A percentile compares a stretch with the other conserved stretches of the same genome.
phyloP scores from a whole-genome alignment of 768 basidiomycete species.

The Termitomyces sp. region DNA sequence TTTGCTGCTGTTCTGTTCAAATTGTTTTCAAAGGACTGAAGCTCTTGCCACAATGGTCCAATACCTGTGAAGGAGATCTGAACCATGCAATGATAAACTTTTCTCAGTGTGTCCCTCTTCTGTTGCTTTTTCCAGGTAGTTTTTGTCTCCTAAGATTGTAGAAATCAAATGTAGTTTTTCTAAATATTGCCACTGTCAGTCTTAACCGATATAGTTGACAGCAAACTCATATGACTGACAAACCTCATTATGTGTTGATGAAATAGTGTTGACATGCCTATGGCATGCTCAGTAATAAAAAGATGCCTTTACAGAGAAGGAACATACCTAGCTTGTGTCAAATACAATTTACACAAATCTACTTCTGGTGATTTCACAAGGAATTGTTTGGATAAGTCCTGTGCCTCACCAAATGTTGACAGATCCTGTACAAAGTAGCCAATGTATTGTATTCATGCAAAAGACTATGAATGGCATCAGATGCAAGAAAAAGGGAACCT shows the following conservation, averaged over 20 bases:
- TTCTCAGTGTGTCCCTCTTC: conserved; percentile 88
- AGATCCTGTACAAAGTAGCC: conserved; percentile 66
- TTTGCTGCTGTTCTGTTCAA: conserved; percentile 89
- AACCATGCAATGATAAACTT: conserved; percentile 88
- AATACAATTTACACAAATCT: conserved; percentile 89
- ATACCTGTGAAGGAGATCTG: conserved; percentile 93
- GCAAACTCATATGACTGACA: conserved; percentile 92
- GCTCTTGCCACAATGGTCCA: conserved; percentile 89
- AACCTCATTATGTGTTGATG: conserved; percentile 68
- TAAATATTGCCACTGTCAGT: conserved; percentile 90
- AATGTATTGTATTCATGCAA: conserved; percentile 82
- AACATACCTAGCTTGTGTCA: conserved; percentile 85
- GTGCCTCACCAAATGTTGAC: conserved; percentile 68
- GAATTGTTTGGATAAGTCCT: conserved; percentile 84
- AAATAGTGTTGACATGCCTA: conserved; percentile 64
- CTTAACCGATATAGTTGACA: conserved; percentile 80
- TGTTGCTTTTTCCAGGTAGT: conserved; percentile 95
- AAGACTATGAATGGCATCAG: conserved; percentile 53
- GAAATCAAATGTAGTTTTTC: conserved; percentile 89
- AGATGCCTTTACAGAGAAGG: neutral
- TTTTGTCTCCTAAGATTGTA: conserved; percentile 71
- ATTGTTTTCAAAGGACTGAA: conserved; percentile 85
- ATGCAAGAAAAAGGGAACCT: conserved; percentile 3
- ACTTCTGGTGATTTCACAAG: conserved; percentile 82
- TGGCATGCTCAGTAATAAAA: neutral